Conservation (phyloP, 2,329 filamentous ascomycete species). For the Cytospora paraplurivora region DNA sequence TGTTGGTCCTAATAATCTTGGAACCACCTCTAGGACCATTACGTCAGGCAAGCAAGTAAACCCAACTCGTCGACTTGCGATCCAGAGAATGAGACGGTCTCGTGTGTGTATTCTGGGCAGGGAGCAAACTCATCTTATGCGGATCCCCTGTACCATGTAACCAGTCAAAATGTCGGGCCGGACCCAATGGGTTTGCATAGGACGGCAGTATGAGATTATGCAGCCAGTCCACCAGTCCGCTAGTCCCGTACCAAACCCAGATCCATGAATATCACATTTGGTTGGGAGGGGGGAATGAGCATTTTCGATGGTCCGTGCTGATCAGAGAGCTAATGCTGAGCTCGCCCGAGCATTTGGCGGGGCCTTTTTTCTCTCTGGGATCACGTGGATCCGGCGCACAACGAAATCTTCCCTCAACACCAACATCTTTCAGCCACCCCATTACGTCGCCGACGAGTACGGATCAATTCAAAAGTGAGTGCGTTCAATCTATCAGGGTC, state of each 20-base stretch:
- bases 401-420: conserved; percentile 24
- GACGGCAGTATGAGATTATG: neutral
- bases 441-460: conserved; percentile 27
- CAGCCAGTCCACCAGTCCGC: too few relatives aligned
- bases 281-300: neutral
- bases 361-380: conserved; percentile 13
- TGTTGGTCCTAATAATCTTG: neutral
- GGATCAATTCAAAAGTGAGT: conserved; percentile 28
- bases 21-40: neutral
- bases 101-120: neutral
- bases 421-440: conserved; percentile 14
- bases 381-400: conserved; percentile 25
- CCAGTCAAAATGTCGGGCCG: neutral
- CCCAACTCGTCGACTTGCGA: neutral
- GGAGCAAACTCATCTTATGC: neutral
- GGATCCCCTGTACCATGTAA: neutral
- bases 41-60: neutral
- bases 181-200: neutral
- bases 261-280: too few relatives aligned
- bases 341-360: conserved; percentile 13
- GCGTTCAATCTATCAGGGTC: conserved; percentile 3
- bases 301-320: conserved; percentile 22
- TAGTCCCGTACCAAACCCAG: too few relatives aligned
- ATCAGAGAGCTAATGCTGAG: conserved; percentile 4
- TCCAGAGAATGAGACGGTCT: neutral